Conservation (phyloP, 257 asterid species). For the Petunia secreta region DNA sequence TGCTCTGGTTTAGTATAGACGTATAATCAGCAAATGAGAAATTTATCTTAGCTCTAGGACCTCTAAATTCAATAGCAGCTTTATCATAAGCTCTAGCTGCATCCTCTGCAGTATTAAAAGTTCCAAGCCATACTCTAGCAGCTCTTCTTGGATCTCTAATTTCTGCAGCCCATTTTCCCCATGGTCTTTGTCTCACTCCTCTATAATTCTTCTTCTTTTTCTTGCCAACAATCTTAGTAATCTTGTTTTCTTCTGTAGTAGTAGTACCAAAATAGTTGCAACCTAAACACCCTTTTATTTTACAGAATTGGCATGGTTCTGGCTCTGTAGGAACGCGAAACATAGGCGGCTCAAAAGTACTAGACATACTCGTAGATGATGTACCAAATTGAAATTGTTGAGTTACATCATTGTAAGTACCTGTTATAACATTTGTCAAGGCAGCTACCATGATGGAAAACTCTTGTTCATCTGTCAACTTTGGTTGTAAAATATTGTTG, state of each 20-base stretch:
- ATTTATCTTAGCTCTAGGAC: too few species aligned
- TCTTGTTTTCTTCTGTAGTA: constrained; percentile 29
- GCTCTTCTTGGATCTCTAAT: too few species aligned
- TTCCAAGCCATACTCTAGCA: too few species aligned
- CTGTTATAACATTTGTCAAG: constrained; percentile 55
- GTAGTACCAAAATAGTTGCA: constrained; percentile 54
- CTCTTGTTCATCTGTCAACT: constrained; percentile 57
- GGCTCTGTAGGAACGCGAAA: constrained; percentile 42
- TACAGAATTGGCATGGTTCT: constrained; percentile 59
- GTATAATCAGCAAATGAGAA: constrained; percentile 70
- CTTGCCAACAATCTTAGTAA: neutral
- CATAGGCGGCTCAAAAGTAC: constrained; percentile 20
- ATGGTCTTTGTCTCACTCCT: too few species aligned
- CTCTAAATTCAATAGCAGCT: too few species aligned
- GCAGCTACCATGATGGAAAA: constrained; percentile 65
- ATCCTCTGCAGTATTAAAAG: too few species aligned
- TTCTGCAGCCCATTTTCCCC: too few species aligned
- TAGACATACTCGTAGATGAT: neutral
- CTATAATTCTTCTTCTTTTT: constrained; percentile 75
- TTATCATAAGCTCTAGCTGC: too few species aligned
- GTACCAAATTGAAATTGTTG: neutral
- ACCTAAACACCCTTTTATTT: constrained; percentile 67
- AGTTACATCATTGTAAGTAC: constrained; percentile 21
- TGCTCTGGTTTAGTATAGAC: neutral
- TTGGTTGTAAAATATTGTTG: constrained; percentile 15